Evolutionary conservation across 116 monocot genomes (phyloP).

Genomic region (Phalaenopsis hybrid): DNA sequence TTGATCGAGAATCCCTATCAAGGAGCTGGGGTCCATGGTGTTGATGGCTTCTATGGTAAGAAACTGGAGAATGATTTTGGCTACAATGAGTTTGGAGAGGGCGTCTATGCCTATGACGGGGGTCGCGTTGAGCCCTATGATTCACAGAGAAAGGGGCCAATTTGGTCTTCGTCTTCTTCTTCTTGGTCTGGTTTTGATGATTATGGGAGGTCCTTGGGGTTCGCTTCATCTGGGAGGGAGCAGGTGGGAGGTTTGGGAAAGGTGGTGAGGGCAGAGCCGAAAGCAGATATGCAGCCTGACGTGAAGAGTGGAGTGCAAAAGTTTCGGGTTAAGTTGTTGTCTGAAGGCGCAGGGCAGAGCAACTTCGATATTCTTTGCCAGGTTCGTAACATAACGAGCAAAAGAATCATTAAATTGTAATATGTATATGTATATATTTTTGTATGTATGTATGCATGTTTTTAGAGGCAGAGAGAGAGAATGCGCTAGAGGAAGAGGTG

Average conservation of each 20-base stretch:
- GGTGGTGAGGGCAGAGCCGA: slow-evolving; percentile 85
- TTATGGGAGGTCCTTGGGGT: slow-evolving; percentile 62
- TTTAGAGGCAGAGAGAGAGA: not conserved
- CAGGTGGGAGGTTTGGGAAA: slow-evolving; percentile 29
- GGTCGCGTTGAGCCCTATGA: slow-evolving; percentile 59
- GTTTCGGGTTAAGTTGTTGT: slow-evolving; percentile 74
- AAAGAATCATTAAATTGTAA: not conserved
- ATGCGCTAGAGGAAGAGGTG: too few species aligned
- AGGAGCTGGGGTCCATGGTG: too few species aligned
- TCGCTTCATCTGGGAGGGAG: slow-evolving; percentile 15
- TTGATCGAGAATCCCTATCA: too few species aligned
- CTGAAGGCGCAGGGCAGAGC: slow-evolving; percentile 55
- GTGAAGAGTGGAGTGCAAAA: slow-evolving; percentile 79
- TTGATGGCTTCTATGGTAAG: too few species aligned
- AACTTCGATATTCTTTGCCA: slow-evolving; percentile 84
- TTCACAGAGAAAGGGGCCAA: slow-evolving; percentile 37
- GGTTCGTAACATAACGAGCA: slow-evolving; percentile 25
- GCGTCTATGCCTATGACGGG: slow-evolving; percentile 73
- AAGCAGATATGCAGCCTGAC: slow-evolving; percentile 64
- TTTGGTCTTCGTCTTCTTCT: slow-evolving; percentile 19
- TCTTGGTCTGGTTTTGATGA: slow-evolving; percentile 58
- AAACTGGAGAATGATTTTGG: too few species aligned
- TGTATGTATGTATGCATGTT: not conserved
- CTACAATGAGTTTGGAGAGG: slow-evolving; percentile 39
- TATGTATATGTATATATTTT: not conserved